Evolutionary conservation across 1,284 basidiomycete species (phyloP), one percentile per base, ranked within the genome.

Genomic region (Somion occarium): DNA sequence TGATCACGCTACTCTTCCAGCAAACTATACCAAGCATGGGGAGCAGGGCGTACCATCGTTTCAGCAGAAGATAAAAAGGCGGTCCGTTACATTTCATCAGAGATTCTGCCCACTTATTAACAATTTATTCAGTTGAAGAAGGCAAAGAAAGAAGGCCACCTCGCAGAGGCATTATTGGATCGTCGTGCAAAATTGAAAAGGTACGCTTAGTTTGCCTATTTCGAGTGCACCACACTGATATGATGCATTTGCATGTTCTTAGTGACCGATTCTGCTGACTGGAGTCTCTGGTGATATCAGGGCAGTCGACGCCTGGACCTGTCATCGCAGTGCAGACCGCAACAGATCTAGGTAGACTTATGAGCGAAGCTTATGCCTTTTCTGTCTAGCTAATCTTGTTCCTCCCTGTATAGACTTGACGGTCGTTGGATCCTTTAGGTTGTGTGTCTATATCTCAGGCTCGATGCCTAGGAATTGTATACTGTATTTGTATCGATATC

Each of bases 161-260:
- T 97, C 15, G 85, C 91, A 1, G 94, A 98, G 67, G 90, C 90
- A 2, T 71, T 98, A 70, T 75, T 98, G 44, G 92, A 98, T 62
- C 80, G 93, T 24, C 78, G 94, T 51, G 76, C 90, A 5, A 96
- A 96, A 65, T 76, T 97, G 54, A 98, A 98, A 72, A 96, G 93
- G 93, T 91, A 52, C 44, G 75, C 69, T n/a, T n/a, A n/a, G n/a
- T n/a, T n/a, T 34, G 15, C 42, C n/a, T 25, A 15, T 22, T 42
- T 5, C 24, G 41, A 3, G 15, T 26, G 37, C 47, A 19, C 39
- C 22, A 42, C 25, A 23, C 22, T 26, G 44, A 34, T 51, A 34
- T 23, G 13, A n/a, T n/a, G n/a, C 25, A 20, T n/a, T 34, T n/a
- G 24, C 48, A 5, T 22, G 23, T 51, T 48, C 15, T 13, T 44